phyloP scores from a whole-genome alignment of 106 monocot genomes.

The Apostasia ramifera region DNA sequence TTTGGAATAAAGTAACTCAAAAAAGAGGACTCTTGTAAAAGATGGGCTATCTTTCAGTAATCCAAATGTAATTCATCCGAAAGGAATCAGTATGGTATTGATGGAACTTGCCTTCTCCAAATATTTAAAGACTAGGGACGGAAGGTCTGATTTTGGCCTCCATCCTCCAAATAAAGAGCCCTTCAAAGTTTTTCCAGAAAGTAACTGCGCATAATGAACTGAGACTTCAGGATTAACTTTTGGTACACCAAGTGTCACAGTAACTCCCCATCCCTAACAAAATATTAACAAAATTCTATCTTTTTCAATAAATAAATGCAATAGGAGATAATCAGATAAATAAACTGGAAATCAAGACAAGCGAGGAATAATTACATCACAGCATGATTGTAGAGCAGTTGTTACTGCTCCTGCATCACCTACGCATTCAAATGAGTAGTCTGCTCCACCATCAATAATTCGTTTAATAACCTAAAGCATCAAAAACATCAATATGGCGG shows the following conservation, averaged over 20 bases:
- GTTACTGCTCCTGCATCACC: conserved; percentile 73
- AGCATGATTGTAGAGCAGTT: conserved; percentile 78
- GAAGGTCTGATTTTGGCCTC: conserved; percentile 94
- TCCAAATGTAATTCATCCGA: background rate
- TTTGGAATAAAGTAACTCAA: too few species aligned
- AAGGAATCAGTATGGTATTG: background rate
- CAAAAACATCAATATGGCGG: too few species aligned
- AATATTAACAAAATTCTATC: background rate
- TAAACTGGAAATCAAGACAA: background rate
- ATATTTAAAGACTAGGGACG: conserved; percentile 67
- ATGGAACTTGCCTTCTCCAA: conserved; percentile 45
- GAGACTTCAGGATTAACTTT: conserved; percentile 63
- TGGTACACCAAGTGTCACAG: conserved; percentile 86
- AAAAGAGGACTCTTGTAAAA: too few species aligned
- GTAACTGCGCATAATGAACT: conserved; percentile 69
- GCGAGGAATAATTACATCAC: conserved; percentile 51
- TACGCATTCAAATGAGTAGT: conserved; percentile 88
- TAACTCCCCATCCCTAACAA: conserved; percentile 79
- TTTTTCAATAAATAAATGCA: background rate
- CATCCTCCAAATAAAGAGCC: conserved; percentile 96
- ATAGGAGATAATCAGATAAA: background rate
- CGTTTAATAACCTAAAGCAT: conserved; percentile 50
- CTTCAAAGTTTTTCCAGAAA: conserved; percentile 87
- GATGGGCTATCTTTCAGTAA: too few species aligned
- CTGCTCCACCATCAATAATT: conserved; percentile 82